phyloP scores from a whole-genome alignment of 441 rosid genomes.

The Eutrema salsugineum region DNA sequence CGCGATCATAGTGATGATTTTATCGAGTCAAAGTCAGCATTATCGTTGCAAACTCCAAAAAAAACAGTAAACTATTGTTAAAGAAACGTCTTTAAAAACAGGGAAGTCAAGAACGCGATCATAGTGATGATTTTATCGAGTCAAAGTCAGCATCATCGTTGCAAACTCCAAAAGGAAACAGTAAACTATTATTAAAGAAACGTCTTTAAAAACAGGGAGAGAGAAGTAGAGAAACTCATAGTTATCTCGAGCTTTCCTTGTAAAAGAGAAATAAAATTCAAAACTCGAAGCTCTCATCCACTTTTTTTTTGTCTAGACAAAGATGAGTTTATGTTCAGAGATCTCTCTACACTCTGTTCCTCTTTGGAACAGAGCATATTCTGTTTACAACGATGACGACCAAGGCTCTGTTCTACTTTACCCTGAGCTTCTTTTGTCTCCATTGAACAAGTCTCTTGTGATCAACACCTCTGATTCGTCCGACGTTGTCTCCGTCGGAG shows the following conservation, averaged over 20 bases:
- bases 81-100: not conserved
- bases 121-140: not conserved
- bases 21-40: constrained; percentile 27
- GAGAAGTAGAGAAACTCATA: no score
- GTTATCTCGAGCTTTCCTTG: not conserved
- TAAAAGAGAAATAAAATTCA: not conserved
- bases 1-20: constrained; percentile 2
- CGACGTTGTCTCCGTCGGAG: constrained; percentile 12
- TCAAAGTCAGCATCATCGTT: constrained; percentile 25
- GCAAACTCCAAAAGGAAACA: not conserved
- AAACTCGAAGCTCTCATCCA: not conserved
- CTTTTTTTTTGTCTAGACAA: not conserved
- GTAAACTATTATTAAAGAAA: not conserved
- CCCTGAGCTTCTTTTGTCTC: constrained; percentile 22
- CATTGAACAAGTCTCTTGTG: constrained; percentile 15
- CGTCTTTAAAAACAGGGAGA: not conserved
- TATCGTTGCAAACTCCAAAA: not conserved
- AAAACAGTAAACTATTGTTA: not conserved
- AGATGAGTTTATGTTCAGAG: constrained; percentile 22
- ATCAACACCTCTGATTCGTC: not conserved
- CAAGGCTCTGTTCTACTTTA: constrained; percentile 13
- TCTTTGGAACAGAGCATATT: constrained; percentile 18
- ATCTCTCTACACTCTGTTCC: constrained; percentile 6
- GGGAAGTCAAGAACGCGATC: constrained; percentile 23
- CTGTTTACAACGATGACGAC: not conserved